phyloP scores from a whole-genome alignment of 2,329 filamentous ascomycete genomes.

The Diplodia seriata region DNA sequence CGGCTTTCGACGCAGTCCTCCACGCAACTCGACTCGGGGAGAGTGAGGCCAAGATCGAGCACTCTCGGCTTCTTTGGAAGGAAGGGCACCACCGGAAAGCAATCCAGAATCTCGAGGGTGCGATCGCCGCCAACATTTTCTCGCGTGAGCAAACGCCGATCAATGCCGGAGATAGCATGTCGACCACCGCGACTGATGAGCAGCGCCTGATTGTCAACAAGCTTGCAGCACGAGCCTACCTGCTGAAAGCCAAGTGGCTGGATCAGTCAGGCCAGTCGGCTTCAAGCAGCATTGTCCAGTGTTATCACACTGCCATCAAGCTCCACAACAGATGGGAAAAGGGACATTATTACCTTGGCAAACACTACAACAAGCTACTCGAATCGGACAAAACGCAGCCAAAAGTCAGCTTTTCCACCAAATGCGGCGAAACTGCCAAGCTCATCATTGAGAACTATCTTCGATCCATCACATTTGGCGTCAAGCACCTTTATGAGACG shows the following conservation, averaged over 20 bases:
- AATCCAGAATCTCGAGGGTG: slow-evolving; percentile 86
- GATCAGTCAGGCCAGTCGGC: slow-evolving; percentile 94
- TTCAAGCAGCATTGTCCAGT: slow-evolving; percentile 76
- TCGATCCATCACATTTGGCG: slow-evolving; percentile 83
- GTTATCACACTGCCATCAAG: slow-evolving; percentile 83
- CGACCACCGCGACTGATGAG: slow-evolving; percentile 36
- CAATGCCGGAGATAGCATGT: slow-evolving; percentile 14
- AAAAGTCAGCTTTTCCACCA: slow-evolving; percentile 57
- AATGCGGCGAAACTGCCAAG: slow-evolving; percentile 83
- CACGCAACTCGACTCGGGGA: slow-evolving; percentile 86
- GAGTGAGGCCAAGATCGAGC: slow-evolving; percentile 88
- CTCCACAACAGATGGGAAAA: slow-evolving; percentile 83
- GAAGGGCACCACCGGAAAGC: slow-evolving; percentile 93
- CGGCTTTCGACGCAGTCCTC: slow-evolving; percentile 92
- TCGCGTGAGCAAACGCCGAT: slow-evolving; percentile 43
- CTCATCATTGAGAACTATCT: slow-evolving; percentile 94
- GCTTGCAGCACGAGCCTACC: slow-evolving; percentile 77
- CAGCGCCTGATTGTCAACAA: slow-evolving; percentile 60
- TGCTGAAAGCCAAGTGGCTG: slow-evolving; percentile 95
- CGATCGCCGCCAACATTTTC: slow-evolving; percentile 83
- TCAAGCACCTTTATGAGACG: slow-evolving; percentile 95
- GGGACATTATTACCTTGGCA: slow-evolving; percentile 94
- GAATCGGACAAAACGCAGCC: slow-evolving; percentile 85
- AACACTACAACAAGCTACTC: slow-evolving; percentile 95
- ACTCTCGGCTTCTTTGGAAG: slow-evolving; percentile 90